Conservation (phyloP, 2,329 filamentous ascomycete genomes). For the Mycosphaerella arachidis region DNA sequence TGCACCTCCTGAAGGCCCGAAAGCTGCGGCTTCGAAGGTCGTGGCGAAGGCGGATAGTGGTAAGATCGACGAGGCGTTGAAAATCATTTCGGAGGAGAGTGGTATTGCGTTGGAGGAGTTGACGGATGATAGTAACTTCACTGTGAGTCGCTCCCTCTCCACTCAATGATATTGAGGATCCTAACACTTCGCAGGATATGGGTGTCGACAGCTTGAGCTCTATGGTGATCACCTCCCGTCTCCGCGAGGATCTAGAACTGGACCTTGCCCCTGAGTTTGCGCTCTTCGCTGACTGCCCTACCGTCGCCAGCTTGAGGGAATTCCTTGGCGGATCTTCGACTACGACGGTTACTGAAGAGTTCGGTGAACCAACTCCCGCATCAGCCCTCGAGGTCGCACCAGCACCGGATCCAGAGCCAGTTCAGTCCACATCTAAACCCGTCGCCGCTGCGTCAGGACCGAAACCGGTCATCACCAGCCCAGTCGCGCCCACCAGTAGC, state of each 20-base stretch:
- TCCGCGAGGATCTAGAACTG: constrained; percentile 26
- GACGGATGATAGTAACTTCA: constrained; percentile 23
- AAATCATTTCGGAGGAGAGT: constrained; percentile 29
- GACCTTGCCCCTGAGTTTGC: constrained; percentile 1
- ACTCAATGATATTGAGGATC: neutral
- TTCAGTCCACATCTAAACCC: neutral
- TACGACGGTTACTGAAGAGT: neutral
- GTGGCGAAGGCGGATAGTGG: constrained; percentile 1
- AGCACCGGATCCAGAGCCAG: neutral
- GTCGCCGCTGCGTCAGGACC: neutral
- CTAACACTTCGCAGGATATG: constrained; percentile 14
- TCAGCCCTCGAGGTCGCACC: neutral
- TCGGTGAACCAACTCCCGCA: neutral
- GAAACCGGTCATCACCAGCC: neutral
- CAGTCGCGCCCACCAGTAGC: neutral
- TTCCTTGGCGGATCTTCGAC: neutral
- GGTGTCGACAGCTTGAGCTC: constrained; percentile 30
- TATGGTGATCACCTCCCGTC: constrained; percentile 22
- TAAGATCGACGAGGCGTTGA: constrained; percentile 4
- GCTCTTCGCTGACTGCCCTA: constrained; percentile 2
- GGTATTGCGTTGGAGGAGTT: constrained; percentile 25
- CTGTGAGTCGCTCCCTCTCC: neutral
- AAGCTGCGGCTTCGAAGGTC: neutral
- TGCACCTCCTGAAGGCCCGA: neutral
- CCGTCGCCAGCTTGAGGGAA: neutral